Conservation (phyloP, 1,284 basidiomycete species). For the Schizopora paradoxa region DNA sequence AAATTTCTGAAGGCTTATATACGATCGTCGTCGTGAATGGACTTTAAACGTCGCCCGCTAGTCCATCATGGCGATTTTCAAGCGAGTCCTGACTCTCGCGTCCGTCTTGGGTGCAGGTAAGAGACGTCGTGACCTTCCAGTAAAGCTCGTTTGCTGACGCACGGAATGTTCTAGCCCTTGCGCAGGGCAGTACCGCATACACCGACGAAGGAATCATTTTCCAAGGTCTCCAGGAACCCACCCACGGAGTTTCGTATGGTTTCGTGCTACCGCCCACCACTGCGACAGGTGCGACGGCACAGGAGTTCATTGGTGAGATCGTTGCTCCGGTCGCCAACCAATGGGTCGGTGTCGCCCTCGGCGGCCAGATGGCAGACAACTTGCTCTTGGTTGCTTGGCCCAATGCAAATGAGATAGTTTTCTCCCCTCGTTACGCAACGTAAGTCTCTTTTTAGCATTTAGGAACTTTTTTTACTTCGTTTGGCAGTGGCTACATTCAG, state of each 20-base stretch:
- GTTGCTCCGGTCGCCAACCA: constrained; percentile 46
- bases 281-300: constrained; percentile 32
- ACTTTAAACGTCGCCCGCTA: not conserved
- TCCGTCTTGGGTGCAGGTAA: constrained; percentile 12
- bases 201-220: constrained; percentile 42
- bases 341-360: constrained; percentile 52
- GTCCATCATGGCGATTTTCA: constrained; percentile 8
- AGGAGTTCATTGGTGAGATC: constrained; percentile 59
- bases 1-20: not conserved
- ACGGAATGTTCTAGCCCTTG: constrained; percentile 6
- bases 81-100: constrained; percentile 10
- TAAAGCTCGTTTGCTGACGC: too few relatives aligned
- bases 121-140: not conserved
- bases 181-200: constrained; percentile 15
- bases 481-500: constrained; percentile 37
- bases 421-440: constrained; percentile 47
- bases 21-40: not conserved
- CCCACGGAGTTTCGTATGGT: constrained; percentile 46
- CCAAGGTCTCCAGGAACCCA: constrained; percentile 45
- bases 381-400: constrained; percentile 56
- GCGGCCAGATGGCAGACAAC: constrained; percentile 49
- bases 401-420: constrained; percentile 45
- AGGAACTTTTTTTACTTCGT: constrained; percentile 4
- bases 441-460: constrained; percentile 28
- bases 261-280: constrained; percentile 46